Evolutionary conservation across 208 protist genomes (phyloP).

Genomic region (Acanthamoeba lugdunensis): DNA sequence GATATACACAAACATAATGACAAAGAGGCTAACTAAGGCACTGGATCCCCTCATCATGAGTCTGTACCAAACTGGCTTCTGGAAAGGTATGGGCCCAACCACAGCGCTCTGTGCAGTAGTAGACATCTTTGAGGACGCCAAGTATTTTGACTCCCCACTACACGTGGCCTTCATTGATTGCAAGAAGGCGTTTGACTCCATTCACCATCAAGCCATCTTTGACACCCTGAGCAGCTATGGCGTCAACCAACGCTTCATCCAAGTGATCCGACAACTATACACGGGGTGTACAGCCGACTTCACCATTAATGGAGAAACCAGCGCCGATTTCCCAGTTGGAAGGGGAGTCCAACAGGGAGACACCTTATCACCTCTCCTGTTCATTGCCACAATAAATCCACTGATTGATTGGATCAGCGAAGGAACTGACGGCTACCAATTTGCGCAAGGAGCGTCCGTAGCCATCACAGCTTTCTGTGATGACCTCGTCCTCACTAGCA

Average conservation of each 20-base stretch:
- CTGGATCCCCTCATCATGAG: neutral
- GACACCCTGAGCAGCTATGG: neutral
- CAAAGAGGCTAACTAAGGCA: neutral
- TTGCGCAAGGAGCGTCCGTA: neutral
- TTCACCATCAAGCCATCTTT: neutral
- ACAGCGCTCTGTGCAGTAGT: neutral
- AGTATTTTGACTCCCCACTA: neutral
- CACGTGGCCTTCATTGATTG: neutral
- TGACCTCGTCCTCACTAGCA: neutral
- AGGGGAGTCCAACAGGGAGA: neutral
- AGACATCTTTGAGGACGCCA: neutral
- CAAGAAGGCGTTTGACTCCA: neutral
- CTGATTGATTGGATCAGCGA: neutral
- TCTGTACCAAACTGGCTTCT: neutral
- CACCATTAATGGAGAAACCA: neutral
- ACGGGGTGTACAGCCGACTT: neutral
- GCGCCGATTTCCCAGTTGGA: too few relatives aligned
- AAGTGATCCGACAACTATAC: neutral
- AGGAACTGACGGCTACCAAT: neutral
- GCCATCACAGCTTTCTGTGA: neutral
- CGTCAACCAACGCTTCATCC: neutral
- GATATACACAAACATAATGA: neutral
- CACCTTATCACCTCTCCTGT: neutral
- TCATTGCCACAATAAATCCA: neutral
- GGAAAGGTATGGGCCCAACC: neutral